phyloP scores from a whole-genome alignment of 1,139 yeast genomes.

The Suhomyces maxii region DNA sequence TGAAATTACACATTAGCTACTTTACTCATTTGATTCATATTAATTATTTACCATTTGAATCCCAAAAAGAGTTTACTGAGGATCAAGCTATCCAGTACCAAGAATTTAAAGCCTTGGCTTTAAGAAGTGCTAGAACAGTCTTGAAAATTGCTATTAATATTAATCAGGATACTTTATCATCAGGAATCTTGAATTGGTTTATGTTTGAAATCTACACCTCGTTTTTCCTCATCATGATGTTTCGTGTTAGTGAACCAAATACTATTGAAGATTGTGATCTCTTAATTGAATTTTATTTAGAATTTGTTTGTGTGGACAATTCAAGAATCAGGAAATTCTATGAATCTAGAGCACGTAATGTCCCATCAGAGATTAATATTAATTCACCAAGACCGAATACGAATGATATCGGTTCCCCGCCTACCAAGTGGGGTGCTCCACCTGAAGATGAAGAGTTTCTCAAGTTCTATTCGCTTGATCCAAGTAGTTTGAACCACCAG shows the following conservation, averaged over 20 bases:
- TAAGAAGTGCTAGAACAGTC: constrained; percentile 38
- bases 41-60: constrained; percentile 27
- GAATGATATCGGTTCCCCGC: constrained; percentile 26
- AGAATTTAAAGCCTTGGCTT: constrained; percentile 24
- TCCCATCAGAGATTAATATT: background rate
- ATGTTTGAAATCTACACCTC: constrained; percentile 35
- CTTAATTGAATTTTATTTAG: constrained; percentile 1
- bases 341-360: background rate
- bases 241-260: background rate
- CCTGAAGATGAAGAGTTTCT: constrained; percentile 28
- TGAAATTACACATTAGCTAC: constrained; percentile 28
- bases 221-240: constrained; percentile 17
- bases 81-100: constrained; percentile 17
- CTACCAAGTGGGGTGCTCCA: constrained; percentile 27
- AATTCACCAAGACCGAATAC: constrained; percentile 13
- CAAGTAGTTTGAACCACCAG: constrained; percentile 14
- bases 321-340: background rate
- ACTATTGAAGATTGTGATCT: background rate
- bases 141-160: constrained; percentile 24
- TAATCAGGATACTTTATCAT: constrained; percentile 19
- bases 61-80: constrained; percentile 16
- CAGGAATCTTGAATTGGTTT: constrained; percentile 34
- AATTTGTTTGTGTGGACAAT: background rate
- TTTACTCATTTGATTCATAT: constrained; percentile 38
- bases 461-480: constrained; percentile 21